These are phyloP conservation scores for Trametes sanguinea DNA, from an alignment of 768 basidiomycete species.

Conservation along the genomic window DNA sequence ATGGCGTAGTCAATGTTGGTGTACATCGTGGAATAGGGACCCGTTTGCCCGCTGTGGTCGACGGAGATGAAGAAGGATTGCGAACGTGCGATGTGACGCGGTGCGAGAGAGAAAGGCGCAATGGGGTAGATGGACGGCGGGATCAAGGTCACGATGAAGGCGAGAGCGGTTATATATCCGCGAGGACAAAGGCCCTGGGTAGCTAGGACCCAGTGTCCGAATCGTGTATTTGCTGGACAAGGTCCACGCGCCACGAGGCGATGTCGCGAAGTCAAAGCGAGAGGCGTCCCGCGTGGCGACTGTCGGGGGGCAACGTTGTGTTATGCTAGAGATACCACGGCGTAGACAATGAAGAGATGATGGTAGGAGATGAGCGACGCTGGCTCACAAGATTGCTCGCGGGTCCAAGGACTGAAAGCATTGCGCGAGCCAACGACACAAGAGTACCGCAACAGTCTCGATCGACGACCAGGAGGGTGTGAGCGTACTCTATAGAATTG, in stretches of 20 bases:
- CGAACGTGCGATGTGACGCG: conserved; percentile 3
- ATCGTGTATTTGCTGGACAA: background rate
- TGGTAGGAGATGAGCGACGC: no score
- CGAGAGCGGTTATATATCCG: conserved; percentile 5
- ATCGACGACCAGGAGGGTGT: conserved; percentile 2
- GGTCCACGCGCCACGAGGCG: conserved; percentile 11
- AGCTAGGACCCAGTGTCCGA: conserved; percentile 1
- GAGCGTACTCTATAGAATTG: no score
- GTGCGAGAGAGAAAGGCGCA: background rate
- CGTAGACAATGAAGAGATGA: background rate
- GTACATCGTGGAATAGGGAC: background rate
- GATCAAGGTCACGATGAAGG: background rate
- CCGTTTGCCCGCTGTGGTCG: background rate
- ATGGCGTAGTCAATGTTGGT: conserved; percentile 19
- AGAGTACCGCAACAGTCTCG: conserved; percentile 14
- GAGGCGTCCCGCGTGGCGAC: background rate
- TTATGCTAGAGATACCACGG: background rate
- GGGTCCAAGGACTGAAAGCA: background rate
- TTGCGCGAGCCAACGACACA: background rate
- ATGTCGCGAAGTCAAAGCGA: background rate
- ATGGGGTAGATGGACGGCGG: background rate
- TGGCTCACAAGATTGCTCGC: no score
- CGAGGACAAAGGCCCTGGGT: conserved; percentile 10
- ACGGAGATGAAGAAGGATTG: background rate
- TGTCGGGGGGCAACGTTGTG: background rate